These are phyloP conservation scores for Hirschioporus abietinus DNA, from an alignment of 768 basidiomycete genomes.

Conservation along the genomic window DNA sequence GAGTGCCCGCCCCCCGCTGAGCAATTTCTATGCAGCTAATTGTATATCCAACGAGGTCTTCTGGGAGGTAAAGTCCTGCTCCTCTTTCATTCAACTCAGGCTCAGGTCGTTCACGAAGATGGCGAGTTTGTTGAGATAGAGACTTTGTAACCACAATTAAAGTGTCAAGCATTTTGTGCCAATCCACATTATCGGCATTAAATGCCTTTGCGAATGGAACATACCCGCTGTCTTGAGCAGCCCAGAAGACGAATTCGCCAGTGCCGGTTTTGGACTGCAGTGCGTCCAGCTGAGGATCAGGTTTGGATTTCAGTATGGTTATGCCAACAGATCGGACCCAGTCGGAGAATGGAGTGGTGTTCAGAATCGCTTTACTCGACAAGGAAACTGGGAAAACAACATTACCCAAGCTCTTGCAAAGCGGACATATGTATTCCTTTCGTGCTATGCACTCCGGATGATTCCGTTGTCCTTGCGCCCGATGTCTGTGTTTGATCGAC, in stretches of 20 bases:
- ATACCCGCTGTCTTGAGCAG: conserved; percentile 74
- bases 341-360: conserved; percentile 65
- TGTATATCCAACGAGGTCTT: conserved; percentile 88
- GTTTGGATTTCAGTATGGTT: conserved; percentile 79
- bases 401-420: conserved; percentile 96
- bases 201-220: conserved; percentile 45
- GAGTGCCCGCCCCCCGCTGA: conserved; percentile 57
- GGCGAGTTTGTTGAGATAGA: conserved; percentile 79
- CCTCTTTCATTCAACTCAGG: conserved; percentile 72
- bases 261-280: conserved; percentile 76
- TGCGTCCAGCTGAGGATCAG: conserved; percentile 65
- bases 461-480: conserved; percentile 82
- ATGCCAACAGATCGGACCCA: conserved; percentile 90
- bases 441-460: conserved; percentile 94
- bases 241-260: conserved; percentile 88
- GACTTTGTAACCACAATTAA: conserved; percentile 74
- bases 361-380: conserved; percentile 44
- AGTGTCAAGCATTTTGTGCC: conserved; percentile 81
- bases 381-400: conserved; percentile 79
- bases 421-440: conserved; percentile 92
- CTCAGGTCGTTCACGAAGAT: conserved; percentile 72
- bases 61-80: conserved; percentile 83
- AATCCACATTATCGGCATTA: conserved; percentile 38
- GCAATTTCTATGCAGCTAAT: conserved; percentile 76
- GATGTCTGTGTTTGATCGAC: conserved; percentile 83